Conservation (phyloP, 768 basidiomycete genomes). For the Lanmaoa pseudosensibilis region DNA sequence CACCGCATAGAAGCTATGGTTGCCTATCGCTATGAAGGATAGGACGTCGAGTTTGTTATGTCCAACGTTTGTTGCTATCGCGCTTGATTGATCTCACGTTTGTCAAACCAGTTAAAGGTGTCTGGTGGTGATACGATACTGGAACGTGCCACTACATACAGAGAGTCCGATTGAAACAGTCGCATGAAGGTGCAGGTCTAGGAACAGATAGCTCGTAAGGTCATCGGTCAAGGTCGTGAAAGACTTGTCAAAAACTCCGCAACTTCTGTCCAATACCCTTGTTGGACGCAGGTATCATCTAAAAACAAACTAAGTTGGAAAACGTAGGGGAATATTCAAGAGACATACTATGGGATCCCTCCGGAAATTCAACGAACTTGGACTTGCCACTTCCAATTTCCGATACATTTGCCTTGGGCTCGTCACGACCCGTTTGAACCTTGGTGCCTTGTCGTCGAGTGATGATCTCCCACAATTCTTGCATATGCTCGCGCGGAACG, state of each 20-base stretch:
- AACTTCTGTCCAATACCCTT: conserved; percentile 55
- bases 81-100: neutral
- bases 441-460: conserved; percentile 44
- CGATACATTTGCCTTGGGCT: conserved; percentile 36
- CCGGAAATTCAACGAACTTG: conserved; percentile 55
- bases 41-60: conserved; percentile 14
- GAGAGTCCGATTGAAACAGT: neutral
- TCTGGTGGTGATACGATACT: neutral
- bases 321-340: neutral
- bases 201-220: neutral
- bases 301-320: neutral
- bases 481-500: conserved; percentile 56
- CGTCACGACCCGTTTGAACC: conserved; percentile 16
- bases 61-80: conserved; percentile 1
- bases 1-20: conserved; percentile 98
- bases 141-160: neutral
- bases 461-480: conserved; percentile 64
- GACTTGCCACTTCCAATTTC: conserved; percentile 54
- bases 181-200: neutral
- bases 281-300: conserved; percentile 59
- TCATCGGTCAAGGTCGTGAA: conserved; percentile 11
- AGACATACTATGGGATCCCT: conserved; percentile 54
- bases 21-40: conserved; percentile 91
- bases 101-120: neutral
- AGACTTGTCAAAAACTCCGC: conserved; percentile 45